Evolutionary conservation across 1,284 basidiomycete species (phyloP), one percentile per base, ranked within the genome.

Genomic region (Puccinia sorghi): DNA sequence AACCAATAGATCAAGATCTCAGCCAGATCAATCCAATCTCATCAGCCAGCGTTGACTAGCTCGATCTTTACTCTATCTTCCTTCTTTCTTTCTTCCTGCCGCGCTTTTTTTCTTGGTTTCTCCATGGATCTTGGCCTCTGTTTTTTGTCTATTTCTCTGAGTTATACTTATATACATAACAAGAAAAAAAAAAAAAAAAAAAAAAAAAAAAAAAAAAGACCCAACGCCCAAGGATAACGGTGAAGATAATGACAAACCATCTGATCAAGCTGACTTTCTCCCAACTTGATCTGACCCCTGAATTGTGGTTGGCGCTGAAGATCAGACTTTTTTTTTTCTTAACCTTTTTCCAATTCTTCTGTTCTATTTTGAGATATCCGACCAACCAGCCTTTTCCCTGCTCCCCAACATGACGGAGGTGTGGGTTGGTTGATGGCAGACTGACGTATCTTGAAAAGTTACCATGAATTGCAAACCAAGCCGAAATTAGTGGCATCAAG

Each of bases 241-340:
- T 69, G 66, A 52, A 69, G 37, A 69, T 69, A 69, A 69, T 69
- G 66, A 69, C 46, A 69, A 69, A 69, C 46, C 66, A 52, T 69
- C 66, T 69, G 66, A 69, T 69, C 66, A 69, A 69, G 66, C 66
- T 69, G 66, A 37, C 27, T 52, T 69, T 52, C 52, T 69, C 46
- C 66, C 66, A 50, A 52, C 48, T 69, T 37, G 66, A 69, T 69
- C 66, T 69, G 48, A 69, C 66, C 66, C 66, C 66, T 69, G 66
- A 69, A 37, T 69, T 52, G 66, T 69, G 66, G 66, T 69, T 69
- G 66, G 66, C 66, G 48, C 66, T 69, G 48, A 69, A 67, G 64
- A 67, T 67, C 64, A 67, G 48, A 52, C 43, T 50, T 46, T 67
- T 63, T 63, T 41, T 64, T 46, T 17, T 22, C n/a, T 32, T 32